Conservation (phyloP, 257 asterid species). For the Plectranthus barbatus region DNA sequence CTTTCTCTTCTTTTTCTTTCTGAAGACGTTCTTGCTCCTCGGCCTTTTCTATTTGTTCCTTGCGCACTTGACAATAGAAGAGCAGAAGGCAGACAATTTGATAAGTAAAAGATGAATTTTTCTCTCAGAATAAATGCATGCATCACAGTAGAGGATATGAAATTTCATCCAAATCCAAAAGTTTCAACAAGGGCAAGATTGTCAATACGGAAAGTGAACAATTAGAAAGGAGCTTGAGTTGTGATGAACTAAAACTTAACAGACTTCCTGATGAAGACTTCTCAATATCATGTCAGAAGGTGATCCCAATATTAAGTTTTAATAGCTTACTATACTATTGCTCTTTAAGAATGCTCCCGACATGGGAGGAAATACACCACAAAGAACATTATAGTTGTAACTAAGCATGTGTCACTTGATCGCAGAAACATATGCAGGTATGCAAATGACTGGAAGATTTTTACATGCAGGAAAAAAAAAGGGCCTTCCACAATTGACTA, state of each 20-base stretch:
- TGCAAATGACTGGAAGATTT: constrained; percentile 6
- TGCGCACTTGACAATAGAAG: constrained; percentile 44
- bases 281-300: constrained; percentile 2
- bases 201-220: background rate
- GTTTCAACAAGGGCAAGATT: background rate
- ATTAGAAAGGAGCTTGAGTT: background rate
- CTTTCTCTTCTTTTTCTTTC: constrained; percentile 79
- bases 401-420: background rate
- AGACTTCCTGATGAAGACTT: background rate
- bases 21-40: constrained; percentile 80
- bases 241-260: background rate
- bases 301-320: background rate
- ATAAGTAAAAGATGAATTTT: background rate
- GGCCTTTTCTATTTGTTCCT: constrained; percentile 84
- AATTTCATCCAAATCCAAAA: constrained; percentile 1
- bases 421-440: background rate
- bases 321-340: background rate
- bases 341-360: background rate
- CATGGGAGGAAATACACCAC: background rate
- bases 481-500: background rate
- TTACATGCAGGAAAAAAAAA: background rate
- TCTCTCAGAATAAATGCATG: constrained; percentile 7
- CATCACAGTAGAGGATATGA: background rate
- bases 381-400: background rate
- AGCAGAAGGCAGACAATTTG: constrained; percentile 11